A percentile compares a stretch with the other conserved stretches of the same genome.
These are phyloP conservation scores for Logfia minima DNA, from an alignment of 129 eudicot genomes.

Conservation along the genomic window DNA sequence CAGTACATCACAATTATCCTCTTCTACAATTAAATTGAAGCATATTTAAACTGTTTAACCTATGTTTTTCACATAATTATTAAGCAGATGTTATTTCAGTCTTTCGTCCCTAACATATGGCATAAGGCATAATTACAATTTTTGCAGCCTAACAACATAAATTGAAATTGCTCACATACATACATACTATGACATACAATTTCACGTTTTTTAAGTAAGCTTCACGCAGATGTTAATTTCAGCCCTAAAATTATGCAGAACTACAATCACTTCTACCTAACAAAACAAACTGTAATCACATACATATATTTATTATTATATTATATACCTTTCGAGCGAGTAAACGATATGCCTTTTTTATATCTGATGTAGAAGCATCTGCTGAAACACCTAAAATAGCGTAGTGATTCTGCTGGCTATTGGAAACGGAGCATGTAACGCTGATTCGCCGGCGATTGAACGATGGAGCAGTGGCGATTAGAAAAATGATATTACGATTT, in stretches of 20 bases:
- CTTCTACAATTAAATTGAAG: neutral
- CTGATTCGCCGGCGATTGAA: slow-evolving; percentile 32
- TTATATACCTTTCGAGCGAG: slow-evolving; percentile 77
- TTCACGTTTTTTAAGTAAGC: neutral
- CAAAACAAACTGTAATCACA: neutral
- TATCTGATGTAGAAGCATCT: slow-evolving; percentile 63
- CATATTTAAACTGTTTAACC: neutral
- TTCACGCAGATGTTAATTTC: neutral
- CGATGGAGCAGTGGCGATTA: slow-evolving; percentile 28
- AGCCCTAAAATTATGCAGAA: slow-evolving; percentile 21
- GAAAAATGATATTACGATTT: slow-evolving; percentile 32
- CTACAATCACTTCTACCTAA: neutral
- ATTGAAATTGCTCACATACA: neutral
- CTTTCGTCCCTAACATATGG: neutral
- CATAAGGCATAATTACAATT: neutral
- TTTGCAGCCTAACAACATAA: neutral
- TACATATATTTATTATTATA: neutral
- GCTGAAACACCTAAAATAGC: slow-evolving; percentile 62
- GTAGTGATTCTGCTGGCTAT: slow-evolving; percentile 64
- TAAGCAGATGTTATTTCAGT: neutral
- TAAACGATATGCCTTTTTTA: slow-evolving; percentile 81
- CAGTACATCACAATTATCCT: neutral
- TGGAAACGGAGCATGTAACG: slow-evolving; percentile 42
- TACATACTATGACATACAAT: neutral
- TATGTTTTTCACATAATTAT: neutral